These are phyloP conservation scores for Fistulifera pelliculosa DNA, from an alignment of 108 stramenopile species.

Conservation along the genomic window DNA sequence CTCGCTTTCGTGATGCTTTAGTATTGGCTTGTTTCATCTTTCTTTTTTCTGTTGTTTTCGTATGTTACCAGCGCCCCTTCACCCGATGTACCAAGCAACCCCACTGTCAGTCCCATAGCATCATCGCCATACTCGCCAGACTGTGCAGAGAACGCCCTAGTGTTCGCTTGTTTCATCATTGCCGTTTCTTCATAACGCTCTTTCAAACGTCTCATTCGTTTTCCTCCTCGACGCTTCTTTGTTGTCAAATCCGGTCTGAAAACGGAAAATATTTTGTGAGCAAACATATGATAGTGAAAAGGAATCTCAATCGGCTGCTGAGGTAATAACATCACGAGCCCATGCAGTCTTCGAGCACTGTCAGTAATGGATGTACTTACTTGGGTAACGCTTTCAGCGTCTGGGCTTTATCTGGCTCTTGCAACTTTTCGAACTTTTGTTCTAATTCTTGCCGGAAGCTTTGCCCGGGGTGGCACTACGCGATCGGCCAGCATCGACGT, in stretches of 20 bases:
- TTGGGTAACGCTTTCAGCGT: slow-evolving; percentile 91
- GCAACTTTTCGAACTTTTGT: slow-evolving; percentile 83
- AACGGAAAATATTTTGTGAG: neutral
- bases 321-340: too few species aligned
- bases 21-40: slow-evolving; percentile 77
- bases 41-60: slow-evolving; percentile 59
- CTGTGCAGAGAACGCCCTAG: slow-evolving; percentile 67
- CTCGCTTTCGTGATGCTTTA: slow-evolving; percentile 59
- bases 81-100: slow-evolving; percentile 73
- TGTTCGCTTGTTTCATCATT: slow-evolving; percentile 88
- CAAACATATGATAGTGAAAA: too few species aligned
- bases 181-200: slow-evolving; percentile 93
- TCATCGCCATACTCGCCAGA: slow-evolving; percentile 92
- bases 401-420: slow-evolving; percentile 88
- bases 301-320: too few species aligned
- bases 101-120: slow-evolving; percentile 88
- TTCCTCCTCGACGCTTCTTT: slow-evolving; percentile 91
- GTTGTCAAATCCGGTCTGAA: slow-evolving; percentile 71
- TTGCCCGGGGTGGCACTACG: slow-evolving; percentile 29
- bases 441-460: slow-evolving; percentile 52
- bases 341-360: too few species aligned
- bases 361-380: slow-evolving; percentile 57
- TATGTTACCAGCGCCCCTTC: slow-evolving; percentile 45
- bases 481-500: slow-evolving; percentile 50
- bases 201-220: slow-evolving; percentile 84